phyloP scores from a whole-genome alignment of 306 rosid species.

The Prunus mongolica region DNA sequence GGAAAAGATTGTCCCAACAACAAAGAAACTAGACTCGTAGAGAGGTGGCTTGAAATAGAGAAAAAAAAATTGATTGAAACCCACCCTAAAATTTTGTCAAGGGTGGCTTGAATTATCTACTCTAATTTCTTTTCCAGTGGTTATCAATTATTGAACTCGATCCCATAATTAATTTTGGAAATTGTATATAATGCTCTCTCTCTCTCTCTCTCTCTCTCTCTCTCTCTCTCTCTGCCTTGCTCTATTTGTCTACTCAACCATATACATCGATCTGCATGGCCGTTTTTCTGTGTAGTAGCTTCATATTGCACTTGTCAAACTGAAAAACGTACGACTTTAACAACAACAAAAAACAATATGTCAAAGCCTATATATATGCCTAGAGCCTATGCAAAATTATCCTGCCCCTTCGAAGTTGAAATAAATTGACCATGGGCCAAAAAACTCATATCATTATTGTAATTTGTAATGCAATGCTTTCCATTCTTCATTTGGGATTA shows the following conservation, averaged over 20 bases:
- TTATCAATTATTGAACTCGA: constrained; percentile 3
- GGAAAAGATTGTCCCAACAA: constrained; percentile 46
- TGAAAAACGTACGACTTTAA: not conserved
- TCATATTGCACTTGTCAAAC: not conserved
- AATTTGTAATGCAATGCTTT: too few relatives aligned
- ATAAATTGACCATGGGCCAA: too few relatives aligned
- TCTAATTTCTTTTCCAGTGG: constrained; percentile 13
- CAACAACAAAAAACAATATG: too few relatives aligned
- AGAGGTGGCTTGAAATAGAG: not conserved
- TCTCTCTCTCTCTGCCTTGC: not conserved
- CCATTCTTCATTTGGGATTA: too few relatives aligned
- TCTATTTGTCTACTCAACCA: not conserved
- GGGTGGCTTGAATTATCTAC: constrained; percentile 33
- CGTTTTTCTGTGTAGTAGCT: not conserved
- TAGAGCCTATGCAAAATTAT: too few relatives aligned
- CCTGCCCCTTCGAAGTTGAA: too few relatives aligned
- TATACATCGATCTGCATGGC: not conserved
- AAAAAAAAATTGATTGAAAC: not conserved
- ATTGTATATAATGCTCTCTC: constrained; percentile 7
- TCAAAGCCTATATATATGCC: too few relatives aligned
- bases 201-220: not conserved
- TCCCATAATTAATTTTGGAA: constrained; percentile 6
- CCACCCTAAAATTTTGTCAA: constrained; percentile 33
- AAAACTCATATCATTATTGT: too few relatives aligned
- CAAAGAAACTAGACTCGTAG: constrained; percentile 17